Evolutionary conservation across 805 yeast species (phyloP).

Genomic region (Ogataea pilisensis): DNA sequence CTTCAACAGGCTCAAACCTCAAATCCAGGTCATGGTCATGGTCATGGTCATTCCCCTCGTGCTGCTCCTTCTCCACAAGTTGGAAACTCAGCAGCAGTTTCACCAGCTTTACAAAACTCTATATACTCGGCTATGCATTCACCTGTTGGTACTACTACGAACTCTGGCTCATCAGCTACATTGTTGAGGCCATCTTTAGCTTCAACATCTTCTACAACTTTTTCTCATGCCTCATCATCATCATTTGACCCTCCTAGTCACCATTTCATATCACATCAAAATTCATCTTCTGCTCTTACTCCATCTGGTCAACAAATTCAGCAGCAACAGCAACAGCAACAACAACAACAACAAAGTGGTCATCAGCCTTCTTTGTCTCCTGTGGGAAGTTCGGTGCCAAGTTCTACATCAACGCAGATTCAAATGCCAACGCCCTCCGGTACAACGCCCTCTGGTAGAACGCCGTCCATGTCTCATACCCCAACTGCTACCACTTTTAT

Average conservation of each 20-base stretch:
- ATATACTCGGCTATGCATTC: neutral
- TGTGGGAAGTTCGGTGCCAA: neutral
- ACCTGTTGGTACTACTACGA: too few species aligned
- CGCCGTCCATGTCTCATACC: constrained; percentile 1
- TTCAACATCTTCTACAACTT: constrained; percentile 7
- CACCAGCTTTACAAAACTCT: neutral
- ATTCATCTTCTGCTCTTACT: neutral
- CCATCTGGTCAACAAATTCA: neutral
- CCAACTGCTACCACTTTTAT: neutral
- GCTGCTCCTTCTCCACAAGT: neutral
- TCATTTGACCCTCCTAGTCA: constrained; percentile 10
- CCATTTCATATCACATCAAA: constrained; percentile 1
- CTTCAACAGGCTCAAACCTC: constrained; percentile 8
- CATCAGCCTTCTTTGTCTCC: neutral
- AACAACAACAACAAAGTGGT: neutral
- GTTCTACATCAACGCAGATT: neutral
- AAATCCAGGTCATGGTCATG: too few species aligned
- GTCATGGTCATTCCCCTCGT: constrained; percentile 1
- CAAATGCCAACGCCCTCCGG: neutral
- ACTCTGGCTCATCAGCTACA: neutral
- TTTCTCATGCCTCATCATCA: constrained; percentile 12
- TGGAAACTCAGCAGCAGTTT: neutral
- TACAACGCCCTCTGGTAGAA: neutral
- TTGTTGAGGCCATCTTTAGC: constrained; percentile 5
- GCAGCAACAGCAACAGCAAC: constrained; percentile 1